Percentiles rank a stretch among this genome's conserved stretches.
Conservation (phyloP, 75 land plant genomes). For the Cryptomeria japonica region DNA sequence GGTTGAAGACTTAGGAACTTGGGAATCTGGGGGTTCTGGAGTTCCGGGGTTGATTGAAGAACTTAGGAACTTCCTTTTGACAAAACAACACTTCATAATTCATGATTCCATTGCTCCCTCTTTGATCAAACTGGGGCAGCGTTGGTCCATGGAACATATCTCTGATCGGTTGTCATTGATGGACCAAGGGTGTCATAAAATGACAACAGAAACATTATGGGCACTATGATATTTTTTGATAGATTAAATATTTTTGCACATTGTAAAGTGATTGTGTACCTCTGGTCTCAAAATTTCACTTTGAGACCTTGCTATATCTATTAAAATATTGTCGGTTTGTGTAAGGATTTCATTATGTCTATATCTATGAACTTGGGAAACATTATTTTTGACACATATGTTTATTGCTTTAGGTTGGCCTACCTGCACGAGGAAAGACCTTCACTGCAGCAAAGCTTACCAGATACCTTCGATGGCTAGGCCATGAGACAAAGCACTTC, state of each 20-base stretch:
- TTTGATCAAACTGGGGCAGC: too few species aligned
- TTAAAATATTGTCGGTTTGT: background rate
- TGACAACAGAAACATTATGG: too few species aligned
- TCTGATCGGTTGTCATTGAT: too few species aligned
- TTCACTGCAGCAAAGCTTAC: slow-evolving; percentile 98
- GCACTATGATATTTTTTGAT: background rate
- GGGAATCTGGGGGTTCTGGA: too few species aligned
- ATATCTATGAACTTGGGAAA: background rate
- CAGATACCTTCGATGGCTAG: slow-evolving; percentile 98
- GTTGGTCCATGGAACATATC: too few species aligned
- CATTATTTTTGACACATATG: background rate
- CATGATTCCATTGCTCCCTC: too few species aligned
- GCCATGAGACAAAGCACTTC: slow-evolving; percentile 99
- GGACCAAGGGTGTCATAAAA: too few species aligned
- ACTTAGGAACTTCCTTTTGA: too few species aligned
- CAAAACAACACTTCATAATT: too few species aligned
- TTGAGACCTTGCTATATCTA: background rate
- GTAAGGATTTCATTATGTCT: background rate
- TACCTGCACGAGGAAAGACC: slow-evolving; percentile 98
- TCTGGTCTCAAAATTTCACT: background rate
- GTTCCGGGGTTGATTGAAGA: too few species aligned
- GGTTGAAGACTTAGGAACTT: too few species aligned
- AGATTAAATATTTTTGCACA: background rate
- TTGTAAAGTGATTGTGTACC: background rate
- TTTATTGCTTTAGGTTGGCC: slow-evolving; percentile 66